Base-by-base conservation (phyloP, 768 basidiomycete species). In the Leccinum variicolor region DNA sequence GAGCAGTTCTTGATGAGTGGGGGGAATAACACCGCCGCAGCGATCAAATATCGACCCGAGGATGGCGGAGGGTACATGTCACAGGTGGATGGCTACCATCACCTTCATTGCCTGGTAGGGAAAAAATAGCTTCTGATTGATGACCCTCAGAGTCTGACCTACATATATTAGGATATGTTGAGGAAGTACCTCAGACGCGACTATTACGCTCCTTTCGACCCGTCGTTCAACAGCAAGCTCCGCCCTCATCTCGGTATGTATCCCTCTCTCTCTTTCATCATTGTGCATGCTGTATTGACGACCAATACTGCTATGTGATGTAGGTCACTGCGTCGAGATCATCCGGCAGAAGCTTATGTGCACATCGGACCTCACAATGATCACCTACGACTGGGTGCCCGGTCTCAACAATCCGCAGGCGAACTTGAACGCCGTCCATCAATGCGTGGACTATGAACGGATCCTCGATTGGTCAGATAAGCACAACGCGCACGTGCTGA, bases 61-160 rank as follows among this genome's bases (percentile, higher is more conserved):
- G 51, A 62, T n/a, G 61, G 61, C 8, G 61, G 61, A 10, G 61
- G 61, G 3, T 60, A 60, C 31, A 56, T 62, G 58, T 54, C 54
- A 2, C 36, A 59, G 3, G 11, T 62, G 8, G 61, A 60, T 34
- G 50, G 49, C 23, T 49, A 55, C 29, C 61, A 60, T 41, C 51
- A 56, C 36, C 7, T 62, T 29, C 61, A 60, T 45, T 62, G 58
- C 43, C 11, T 61, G 31, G 60, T 61, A 25, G n/a, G n/a, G 8
- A 6, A 29, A 8, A 2, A 28, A 7, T 21, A 19, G 23, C 23
- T 14, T 26, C 3, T 28, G 28, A 53, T 13, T 53, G 3, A 21
- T 31, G 6, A 10, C 25, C 11, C 11, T 6, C 23, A n/a, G n/a
- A n/a, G n/a, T 19, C 15, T 14, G 14, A 46, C 45, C 6, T 25